Base-by-base conservation (phyloP, 2,329 filamentous ascomycete genomes). In the Plenodomus tracheiphilus region DNA sequence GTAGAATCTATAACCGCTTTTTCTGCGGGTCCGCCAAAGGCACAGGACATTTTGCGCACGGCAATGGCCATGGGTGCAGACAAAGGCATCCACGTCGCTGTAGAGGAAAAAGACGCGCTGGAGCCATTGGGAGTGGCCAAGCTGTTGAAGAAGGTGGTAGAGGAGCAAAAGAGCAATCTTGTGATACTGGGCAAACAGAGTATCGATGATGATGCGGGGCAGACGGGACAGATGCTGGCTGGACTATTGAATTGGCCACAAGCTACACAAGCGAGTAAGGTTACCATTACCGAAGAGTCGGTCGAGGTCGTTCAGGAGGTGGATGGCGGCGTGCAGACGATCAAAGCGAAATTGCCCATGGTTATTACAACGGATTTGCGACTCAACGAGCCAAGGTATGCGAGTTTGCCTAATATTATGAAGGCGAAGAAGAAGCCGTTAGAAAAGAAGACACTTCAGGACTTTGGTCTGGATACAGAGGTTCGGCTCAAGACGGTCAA, bases 381-480 rank as follows among this genome's bases (percentile, higher is more conserved):
- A 43, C 78, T 99, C 73, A 99, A 99, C 70, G 91, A 95, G 83
- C 94, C 94, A 51, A 81, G 94, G 58, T 99, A 96, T 74, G 94
- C 93, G 18, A 96, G 85, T 75, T 74, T 99, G 83, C 93, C 92
- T 42, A 97, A 97, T 72, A 97, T 99, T 59, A 99, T 99, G 94
- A 99, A 97, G 87, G 94, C 94, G 44, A 99, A 99, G 88, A 99
- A 97, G 89, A 99, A 99, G 88, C 89, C 89, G 69, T 70, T 99
- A 64, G 91, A 94, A 67, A 97, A 97, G 87, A 88, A 91, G 82
- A 90, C 83, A 59, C 73, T 97, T 72, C 82, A 79, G 48, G 94
- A 99, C 46, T 73, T 68, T 70, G 88, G 89, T 73, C 76, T 96
- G 37, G 86, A 91, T 64, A 83, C 83, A 43, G 81, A 82, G 72